Conservation (phyloP, 164 flowering plant species). For the Euptelea pleiosperma region DNA sequence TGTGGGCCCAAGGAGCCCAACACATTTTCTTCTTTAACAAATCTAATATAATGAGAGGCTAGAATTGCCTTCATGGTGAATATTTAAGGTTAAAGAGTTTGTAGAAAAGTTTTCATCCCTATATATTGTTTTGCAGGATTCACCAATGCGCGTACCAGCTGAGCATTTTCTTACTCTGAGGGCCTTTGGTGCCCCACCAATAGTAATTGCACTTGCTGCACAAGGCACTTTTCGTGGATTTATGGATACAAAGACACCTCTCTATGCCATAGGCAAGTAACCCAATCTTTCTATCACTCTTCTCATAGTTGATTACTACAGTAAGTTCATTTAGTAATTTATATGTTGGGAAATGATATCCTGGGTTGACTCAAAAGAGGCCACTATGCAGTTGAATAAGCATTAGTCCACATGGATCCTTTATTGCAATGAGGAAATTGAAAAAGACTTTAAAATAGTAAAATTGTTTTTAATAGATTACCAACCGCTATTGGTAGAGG, state of each 20-base stretch:
- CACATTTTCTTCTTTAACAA: too few species aligned
- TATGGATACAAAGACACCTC: constrained; percentile 90
- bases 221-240: constrained; percentile 98
- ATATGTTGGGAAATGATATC: too few species aligned
- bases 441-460: too few species aligned
- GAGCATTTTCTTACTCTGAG: constrained; percentile 70
- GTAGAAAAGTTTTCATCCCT: constrained; percentile 1
- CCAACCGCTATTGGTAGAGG: too few species aligned
- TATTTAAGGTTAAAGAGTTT: background rate
- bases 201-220: constrained; percentile 92
- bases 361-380: too few species aligned
- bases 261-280: constrained; percentile 82
- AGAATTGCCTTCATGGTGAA: too few species aligned
- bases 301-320: background rate
- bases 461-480: too few species aligned
- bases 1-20: too few species aligned
- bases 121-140: constrained; percentile 52
- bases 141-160: constrained; percentile 84
- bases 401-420: too few species aligned
- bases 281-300: background rate
- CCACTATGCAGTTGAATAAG: too few species aligned
- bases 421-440: too few species aligned
- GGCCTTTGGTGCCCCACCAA: constrained; percentile 92
- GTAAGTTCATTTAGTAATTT: constrained; percentile 3
- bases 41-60: too few species aligned